A percentile compares a stretch with the other conserved stretches of the same genome.
These are phyloP conservation scores for Colletotrichum chrysophilum DNA, from an alignment of 2,329 filamentous ascomycete species.

Conservation along the genomic window DNA sequence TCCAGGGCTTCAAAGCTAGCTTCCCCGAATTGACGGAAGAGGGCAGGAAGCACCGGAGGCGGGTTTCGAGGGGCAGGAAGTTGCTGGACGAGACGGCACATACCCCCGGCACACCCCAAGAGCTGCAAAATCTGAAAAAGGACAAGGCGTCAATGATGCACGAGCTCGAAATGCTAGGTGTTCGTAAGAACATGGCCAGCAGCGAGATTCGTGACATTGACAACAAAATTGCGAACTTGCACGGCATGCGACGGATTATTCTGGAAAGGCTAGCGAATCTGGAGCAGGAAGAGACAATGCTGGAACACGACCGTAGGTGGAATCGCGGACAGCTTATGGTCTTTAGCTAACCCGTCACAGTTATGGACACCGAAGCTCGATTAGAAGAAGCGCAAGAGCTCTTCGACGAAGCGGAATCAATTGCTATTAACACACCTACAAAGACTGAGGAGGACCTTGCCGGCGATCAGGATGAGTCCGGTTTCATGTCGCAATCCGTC, in stretches of 20 bases:
- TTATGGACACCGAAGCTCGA: constrained; percentile 66
- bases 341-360: constrained; percentile 46
- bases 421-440: constrained; percentile 56
- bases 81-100: constrained; percentile 70
- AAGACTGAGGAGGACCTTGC: constrained; percentile 60
- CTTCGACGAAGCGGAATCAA: constrained; percentile 62
- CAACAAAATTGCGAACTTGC: constrained; percentile 92
- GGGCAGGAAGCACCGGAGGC: constrained; percentile 72
- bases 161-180: constrained; percentile 85
- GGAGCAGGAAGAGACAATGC: constrained; percentile 87
- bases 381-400: constrained; percentile 67
- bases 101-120: constrained; percentile 62
- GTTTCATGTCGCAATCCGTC: constrained; percentile 97
- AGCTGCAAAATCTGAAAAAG: constrained; percentile 76
- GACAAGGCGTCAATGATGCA: constrained; percentile 83
- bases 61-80: constrained; percentile 77
- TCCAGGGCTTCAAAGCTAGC: constrained; percentile 94
- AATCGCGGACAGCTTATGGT: background rate
- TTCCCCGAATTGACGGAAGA: constrained; percentile 76
- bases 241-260: constrained; percentile 91
- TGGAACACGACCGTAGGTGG: constrained; percentile 84
- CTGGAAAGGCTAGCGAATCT: constrained; percentile 83
- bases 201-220: constrained; percentile 97
- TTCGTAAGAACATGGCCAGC: constrained; percentile 97
- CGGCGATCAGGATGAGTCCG: constrained; percentile 54